Conservation (phyloP, 257 asterid genomes). For the Solanum ahanhuiri region DNA sequence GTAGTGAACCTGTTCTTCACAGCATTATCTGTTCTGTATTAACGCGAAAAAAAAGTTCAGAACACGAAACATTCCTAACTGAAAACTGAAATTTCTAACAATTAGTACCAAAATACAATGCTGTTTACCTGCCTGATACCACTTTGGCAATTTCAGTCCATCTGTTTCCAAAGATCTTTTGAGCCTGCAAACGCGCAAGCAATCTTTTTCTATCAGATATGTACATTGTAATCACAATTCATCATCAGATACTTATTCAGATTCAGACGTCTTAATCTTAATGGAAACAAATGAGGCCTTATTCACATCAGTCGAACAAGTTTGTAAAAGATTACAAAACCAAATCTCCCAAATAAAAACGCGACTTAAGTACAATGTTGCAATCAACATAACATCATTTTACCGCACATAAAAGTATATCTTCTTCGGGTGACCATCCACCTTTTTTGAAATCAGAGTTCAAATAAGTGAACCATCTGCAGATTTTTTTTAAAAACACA, state of each 20-base stretch:
- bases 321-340: too few species aligned
- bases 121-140: slow-evolving; percentile 87
- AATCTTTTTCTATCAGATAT: not conserved
- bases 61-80: not conserved
- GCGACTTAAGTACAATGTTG: too few species aligned
- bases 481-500: not conserved
- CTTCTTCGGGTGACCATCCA: slow-evolving; percentile 98
- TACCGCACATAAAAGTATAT: slow-evolving; percentile 91
- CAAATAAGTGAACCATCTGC: slow-evolving; percentile 93
- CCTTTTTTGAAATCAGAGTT: slow-evolving; percentile 97
- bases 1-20: slow-evolving; percentile 96
- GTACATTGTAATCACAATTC: not conserved
- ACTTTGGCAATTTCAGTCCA: slow-evolving; percentile 99
- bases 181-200: slow-evolving; percentile 46
- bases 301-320: too few species aligned
- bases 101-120: not conserved
- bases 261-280: too few species aligned
- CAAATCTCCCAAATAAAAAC: too few species aligned
- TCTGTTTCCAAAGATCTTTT: slow-evolving; percentile 82
- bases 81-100: not conserved
- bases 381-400: not conserved
- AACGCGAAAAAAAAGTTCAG: not conserved
- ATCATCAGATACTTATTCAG: not conserved
- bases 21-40: slow-evolving; percentile 86
- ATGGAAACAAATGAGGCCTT: too few species aligned